Conservation (phyloP, 352 stramenopile genomes). For the Pythium aristosporum region DNA sequence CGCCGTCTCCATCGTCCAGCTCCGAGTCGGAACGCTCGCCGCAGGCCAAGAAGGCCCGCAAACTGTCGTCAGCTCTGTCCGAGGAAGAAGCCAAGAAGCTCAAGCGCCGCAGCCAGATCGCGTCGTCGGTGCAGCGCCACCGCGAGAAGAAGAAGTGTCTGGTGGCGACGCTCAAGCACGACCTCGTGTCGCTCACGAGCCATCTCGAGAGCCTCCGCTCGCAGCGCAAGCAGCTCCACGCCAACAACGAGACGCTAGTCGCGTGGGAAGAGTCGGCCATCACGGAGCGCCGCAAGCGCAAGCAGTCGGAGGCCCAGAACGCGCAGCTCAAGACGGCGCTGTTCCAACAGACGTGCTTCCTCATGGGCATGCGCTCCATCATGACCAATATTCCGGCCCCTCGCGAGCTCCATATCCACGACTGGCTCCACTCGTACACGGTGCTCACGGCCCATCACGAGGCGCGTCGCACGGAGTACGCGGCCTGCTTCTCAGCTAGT, state of each 20-base stretch:
- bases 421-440: constrained; percentile 78
- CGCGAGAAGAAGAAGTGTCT: constrained; percentile 66
- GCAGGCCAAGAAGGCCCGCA: constrained; percentile 6
- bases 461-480: constrained; percentile 44
- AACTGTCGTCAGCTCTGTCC: constrained; percentile 26
- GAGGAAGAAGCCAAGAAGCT: constrained; percentile 64
- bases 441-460: constrained; percentile 35
- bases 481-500: constrained; percentile 46
- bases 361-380: constrained; percentile 52
- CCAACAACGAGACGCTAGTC: constrained; percentile 47
- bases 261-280: constrained; percentile 59
- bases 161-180: constrained; percentile 44
- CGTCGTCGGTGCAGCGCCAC: constrained; percentile 62
- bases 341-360: constrained; percentile 64
- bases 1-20: not conserved
- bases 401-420: constrained; percentile 63
- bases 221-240: constrained; percentile 40
- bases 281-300: constrained; percentile 59
- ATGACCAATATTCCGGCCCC: constrained; percentile 34
- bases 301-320: constrained; percentile 54
- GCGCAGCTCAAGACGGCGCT: constrained; percentile 61
- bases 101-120: constrained; percentile 56
- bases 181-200: constrained; percentile 39
- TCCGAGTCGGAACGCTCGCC: constrained; percentile 7
- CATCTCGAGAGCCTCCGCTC: constrained; percentile 44